phyloP scores from a whole-genome alignment of 2,329 filamentous ascomycete genomes.

The Teratosphaeria viscida region DNA sequence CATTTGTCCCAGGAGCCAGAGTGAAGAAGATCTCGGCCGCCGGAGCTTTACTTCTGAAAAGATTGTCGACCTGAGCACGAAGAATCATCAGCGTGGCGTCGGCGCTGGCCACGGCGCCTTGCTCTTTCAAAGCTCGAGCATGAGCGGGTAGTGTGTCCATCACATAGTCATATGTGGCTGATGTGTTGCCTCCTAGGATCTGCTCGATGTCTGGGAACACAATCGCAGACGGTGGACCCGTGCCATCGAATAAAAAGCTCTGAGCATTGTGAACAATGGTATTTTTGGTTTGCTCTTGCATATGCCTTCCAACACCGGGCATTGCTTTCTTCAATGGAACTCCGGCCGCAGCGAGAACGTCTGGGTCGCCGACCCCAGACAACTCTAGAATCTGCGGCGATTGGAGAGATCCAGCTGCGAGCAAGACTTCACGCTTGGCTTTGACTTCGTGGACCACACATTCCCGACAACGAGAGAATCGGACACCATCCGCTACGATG shows the following conservation, averaged over 20 bases:
- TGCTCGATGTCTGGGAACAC: conserved; percentile 28
- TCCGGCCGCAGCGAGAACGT: conserved; percentile 37
- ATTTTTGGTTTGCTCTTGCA: conserved; percentile 11
- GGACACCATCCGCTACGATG: conserved; percentile 3
- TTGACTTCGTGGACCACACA: conserved; percentile 8
- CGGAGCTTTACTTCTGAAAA: conserved; percentile 14
- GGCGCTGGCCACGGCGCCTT: conserved; percentile 13
- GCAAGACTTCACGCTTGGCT: conserved; percentile 10
- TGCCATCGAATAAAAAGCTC: conserved; percentile 22
- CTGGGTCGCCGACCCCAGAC: conserved; percentile 47
- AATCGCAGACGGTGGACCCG: conserved; percentile 29
- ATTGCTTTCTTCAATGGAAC: conserved; percentile 29
- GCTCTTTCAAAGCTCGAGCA: conserved; percentile 11
- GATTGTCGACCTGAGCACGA: conserved; percentile 15
- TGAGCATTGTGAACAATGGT: conserved; percentile 6
- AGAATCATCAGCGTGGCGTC: conserved; percentile 13
- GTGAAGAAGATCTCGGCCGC: conserved; percentile 30
- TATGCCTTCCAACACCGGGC: conserved; percentile 3
- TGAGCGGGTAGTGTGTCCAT: conserved; percentile 21
- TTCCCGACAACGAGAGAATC: background rate
- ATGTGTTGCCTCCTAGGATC: conserved; percentile 24
- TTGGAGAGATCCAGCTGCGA: conserved; percentile 16
- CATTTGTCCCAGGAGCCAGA: conserved; percentile 16
- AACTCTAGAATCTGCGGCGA: conserved; percentile 51
- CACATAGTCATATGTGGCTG: conserved; percentile 15